Conservation (phyloP, 139 green algal species). For the Micromonas pusilla region DNA sequence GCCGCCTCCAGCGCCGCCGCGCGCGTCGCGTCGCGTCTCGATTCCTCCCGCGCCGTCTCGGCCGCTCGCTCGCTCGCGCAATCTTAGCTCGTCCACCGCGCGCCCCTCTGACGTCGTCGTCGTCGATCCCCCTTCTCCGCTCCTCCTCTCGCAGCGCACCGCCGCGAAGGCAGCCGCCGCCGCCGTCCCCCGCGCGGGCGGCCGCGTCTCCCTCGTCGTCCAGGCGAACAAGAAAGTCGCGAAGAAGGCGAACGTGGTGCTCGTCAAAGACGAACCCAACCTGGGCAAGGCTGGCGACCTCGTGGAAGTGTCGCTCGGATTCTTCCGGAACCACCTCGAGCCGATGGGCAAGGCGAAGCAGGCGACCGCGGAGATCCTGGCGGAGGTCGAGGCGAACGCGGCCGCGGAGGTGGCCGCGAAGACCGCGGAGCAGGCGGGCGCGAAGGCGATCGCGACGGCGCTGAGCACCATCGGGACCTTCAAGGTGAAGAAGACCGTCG, state of each 20-base stretch:
- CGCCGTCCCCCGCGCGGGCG: not conserved
- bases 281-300: conserved; percentile 56
- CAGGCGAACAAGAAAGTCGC: conserved; percentile 35
- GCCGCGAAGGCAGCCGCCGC: not conserved
- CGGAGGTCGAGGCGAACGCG: conserved; percentile 51
- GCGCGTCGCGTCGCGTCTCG: no score
- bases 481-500: conserved; percentile 77
- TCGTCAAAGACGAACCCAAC: conserved; percentile 46
- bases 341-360: conserved; percentile 58
- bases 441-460: conserved; percentile 60
- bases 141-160: not conserved
- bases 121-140: no score
- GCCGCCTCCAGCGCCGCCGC: no score
- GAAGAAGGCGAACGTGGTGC: conserved; percentile 44
- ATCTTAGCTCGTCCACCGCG: no score
- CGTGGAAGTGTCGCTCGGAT: conserved; percentile 65
- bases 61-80: no score
- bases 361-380: conserved; percentile 59
- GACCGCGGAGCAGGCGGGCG: conserved; percentile 35
- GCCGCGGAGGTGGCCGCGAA: conserved; percentile 43
- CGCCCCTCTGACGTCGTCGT: no score
- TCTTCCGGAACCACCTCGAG: conserved; percentile 76
- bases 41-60: no score
- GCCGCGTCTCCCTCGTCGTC: conserved; percentile 2
- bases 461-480: conserved; percentile 84